Base-by-base conservation (phyloP, 352 stramenopile genomes). In the Globisporangium orthogonon region DNA sequence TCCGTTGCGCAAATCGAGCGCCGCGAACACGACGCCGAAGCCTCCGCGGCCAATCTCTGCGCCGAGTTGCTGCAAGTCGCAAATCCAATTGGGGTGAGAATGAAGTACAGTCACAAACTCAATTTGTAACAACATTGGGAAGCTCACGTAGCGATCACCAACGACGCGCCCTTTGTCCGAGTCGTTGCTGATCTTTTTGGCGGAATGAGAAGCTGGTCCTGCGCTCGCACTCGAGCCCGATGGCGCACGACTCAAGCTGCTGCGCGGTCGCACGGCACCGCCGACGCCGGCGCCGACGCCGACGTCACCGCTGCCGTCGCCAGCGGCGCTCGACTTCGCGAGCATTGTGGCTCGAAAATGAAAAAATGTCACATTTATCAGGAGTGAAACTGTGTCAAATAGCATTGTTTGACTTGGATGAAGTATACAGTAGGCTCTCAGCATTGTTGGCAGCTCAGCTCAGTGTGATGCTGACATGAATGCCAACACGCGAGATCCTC, bases 1-100 rank as follows among this genome's bases (percentile, higher is more conserved):
- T 17, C 76, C 86, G 52, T 88, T 91, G 23, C 81, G 78, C 59
- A 93, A 67, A 57, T 94, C 84, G 52, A 97, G 67, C 15, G 89
- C 92, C n/a, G 82, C 74, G 61, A 86, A 97, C 37, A 98, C 91
- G 23, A 91, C 70, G 17, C 88, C 89, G 60, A 97, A 98, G 47
- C 91, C 92, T 15, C 92, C 92, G 11, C 87, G 86, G 0, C 92
- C 92, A 49, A 98, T 97, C 66, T 97, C 87, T 3, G 81, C 74
- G 2, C 91, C 91, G 6, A 97, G 64, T 91, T 96, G 89, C 80
- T 97, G 72, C 6, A 50, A 2, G 2, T 11, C 23, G 39, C 15
- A 40, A 17, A 46, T 31, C 6, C 33, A 17, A n/a, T 14, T 28
- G 17, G 4, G 10, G 5, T 10, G 23, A 28, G 6, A 18, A 23